Percentiles rank a stretch among this genome's conserved stretches.
phyloP scores from a whole-genome alignment of 176 grass and related monocot species.

The Oryza glaberrima region DNA sequence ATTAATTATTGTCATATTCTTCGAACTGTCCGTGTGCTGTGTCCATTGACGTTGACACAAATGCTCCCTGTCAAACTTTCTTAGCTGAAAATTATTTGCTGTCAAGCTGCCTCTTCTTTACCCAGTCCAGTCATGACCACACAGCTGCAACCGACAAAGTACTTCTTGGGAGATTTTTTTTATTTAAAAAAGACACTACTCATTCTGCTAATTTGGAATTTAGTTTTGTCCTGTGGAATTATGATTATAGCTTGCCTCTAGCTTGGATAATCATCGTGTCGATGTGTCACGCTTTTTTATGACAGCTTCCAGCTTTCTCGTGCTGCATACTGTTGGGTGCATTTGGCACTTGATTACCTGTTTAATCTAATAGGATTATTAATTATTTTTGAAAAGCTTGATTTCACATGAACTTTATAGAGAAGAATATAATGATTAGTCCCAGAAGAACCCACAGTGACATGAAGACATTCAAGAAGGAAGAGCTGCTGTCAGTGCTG shows the following conservation, averaged over 20 bases:
- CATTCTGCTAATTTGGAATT: not conserved
- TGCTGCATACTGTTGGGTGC: constrained; percentile 1
- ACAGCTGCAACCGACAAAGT: not conserved
- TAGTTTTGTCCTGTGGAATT: constrained; percentile 10
- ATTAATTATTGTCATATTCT: constrained; percentile 2
- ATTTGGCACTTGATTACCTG: not conserved
- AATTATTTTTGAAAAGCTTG: too few species aligned
- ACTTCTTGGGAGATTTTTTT: not conserved
- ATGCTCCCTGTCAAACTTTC: constrained; percentile 26
- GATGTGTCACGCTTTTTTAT: not conserved
- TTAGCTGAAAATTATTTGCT: constrained; percentile 18
- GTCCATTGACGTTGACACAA: constrained; percentile 12
- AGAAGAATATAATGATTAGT: not conserved
- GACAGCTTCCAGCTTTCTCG: constrained; percentile 21
- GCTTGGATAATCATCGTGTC: constrained; percentile 21
- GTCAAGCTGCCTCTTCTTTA: constrained; percentile 44
- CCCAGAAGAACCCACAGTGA: too few species aligned
- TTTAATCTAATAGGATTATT: not conserved
- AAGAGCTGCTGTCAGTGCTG: too few species aligned
- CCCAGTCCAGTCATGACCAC: constrained; percentile 26
- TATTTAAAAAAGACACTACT: too few species aligned
- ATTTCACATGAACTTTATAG: not conserved
- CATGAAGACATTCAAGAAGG: not conserved
- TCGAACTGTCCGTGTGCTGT: constrained; percentile 6
- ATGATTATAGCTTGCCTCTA: constrained; percentile 1